Conservation (phyloP, 1,284 basidiomycete genomes). For the Austroboletus novae-zelandiae region DNA sequence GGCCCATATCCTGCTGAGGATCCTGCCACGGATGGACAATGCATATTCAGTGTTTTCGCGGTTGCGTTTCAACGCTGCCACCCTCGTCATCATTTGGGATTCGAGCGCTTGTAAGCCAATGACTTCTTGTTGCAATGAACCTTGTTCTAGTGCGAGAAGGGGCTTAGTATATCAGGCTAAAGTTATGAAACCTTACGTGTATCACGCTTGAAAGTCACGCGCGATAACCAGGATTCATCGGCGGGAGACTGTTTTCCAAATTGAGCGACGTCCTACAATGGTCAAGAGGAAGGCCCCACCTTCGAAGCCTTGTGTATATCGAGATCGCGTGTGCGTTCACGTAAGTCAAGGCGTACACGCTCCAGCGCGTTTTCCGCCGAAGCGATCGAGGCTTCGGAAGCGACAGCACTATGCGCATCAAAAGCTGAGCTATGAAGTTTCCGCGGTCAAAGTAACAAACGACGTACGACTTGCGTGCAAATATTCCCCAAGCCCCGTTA, state of each 20-base stretch:
- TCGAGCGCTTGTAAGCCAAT: constrained; percentile 65
- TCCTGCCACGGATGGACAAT: constrained; percentile 52
- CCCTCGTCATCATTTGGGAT: constrained; percentile 61
- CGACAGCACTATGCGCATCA: constrained; percentile 17
- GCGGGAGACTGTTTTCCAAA: constrained; percentile 19
- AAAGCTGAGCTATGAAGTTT: constrained; percentile 8
- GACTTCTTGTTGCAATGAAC: constrained; percentile 49
- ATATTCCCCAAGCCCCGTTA: constrained; percentile 56
- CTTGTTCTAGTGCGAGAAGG: constrained; percentile 19
- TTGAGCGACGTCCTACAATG: constrained; percentile 9
- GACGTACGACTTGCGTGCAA: constrained; percentile 27
- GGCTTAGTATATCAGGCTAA: constrained; percentile 2
- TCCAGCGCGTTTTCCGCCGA: constrained; percentile 35
- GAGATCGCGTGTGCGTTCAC: constrained; percentile 30
- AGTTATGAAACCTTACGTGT: constrained; percentile 21
- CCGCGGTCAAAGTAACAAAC: constrained; percentile 13
- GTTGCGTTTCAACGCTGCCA: constrained; percentile 49
- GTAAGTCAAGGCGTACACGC: constrained; percentile 30
- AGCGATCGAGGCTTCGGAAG: constrained; percentile 26
- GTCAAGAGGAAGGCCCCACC: constrained; percentile 16
- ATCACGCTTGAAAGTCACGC: constrained; percentile 32
- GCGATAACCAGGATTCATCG: constrained; percentile 30
- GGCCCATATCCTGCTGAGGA: constrained; percentile 56
- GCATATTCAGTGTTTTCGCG: constrained; percentile 50
- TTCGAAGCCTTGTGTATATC: constrained; percentile 23